Conservation (phyloP, 768 basidiomycete genomes). For the Daedaleopsis nitida region DNA sequence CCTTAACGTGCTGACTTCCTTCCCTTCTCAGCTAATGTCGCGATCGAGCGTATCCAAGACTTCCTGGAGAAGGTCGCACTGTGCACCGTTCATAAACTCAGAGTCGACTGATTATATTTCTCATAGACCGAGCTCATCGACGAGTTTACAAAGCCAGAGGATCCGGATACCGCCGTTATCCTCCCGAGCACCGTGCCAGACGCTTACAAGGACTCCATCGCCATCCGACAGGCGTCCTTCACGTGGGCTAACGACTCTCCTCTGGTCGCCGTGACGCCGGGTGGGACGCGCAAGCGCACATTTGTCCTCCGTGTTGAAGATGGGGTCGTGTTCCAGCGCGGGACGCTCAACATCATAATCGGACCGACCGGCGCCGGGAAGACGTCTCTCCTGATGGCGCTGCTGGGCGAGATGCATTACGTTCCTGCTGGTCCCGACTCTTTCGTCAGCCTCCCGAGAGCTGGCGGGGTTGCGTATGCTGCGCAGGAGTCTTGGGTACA, state of each 20-base stretch:
- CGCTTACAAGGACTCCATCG: conserved; percentile 39
- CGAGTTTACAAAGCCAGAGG: conserved; percentile 29
- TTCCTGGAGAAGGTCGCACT: conserved; percentile 40
- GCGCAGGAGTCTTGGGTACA: conserved; percentile 87
- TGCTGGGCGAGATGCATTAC: conserved; percentile 63
- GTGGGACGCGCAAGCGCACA: conserved; percentile 33
- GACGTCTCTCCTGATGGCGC: conserved; percentile 66
- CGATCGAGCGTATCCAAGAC: conserved; percentile 57
- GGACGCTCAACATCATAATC: conserved; percentile 56
- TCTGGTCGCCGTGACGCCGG: conserved; percentile 34
- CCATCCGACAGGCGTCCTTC: conserved; percentile 58
- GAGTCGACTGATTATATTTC: not conserved
- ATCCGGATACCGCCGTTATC: conserved; percentile 13
- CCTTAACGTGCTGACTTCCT: not conserved
- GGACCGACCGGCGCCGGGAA: conserved; percentile 64
- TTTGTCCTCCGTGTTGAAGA: conserved; percentile 55
- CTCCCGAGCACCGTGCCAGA: not conserved
- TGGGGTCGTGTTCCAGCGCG: conserved; percentile 54
- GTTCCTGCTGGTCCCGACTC: conserved; percentile 52
- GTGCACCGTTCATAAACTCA: too few species aligned
- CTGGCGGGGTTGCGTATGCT: conserved; percentile 73
- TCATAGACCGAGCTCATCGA: conserved; percentile 52
- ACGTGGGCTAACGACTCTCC: conserved; percentile 51
- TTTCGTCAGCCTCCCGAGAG: conserved; percentile 72
- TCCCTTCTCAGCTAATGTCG: conserved; percentile 54